Base-by-base conservation (phyloP, 768 basidiomycete genomes). In the Kwoniella pini region DNA sequence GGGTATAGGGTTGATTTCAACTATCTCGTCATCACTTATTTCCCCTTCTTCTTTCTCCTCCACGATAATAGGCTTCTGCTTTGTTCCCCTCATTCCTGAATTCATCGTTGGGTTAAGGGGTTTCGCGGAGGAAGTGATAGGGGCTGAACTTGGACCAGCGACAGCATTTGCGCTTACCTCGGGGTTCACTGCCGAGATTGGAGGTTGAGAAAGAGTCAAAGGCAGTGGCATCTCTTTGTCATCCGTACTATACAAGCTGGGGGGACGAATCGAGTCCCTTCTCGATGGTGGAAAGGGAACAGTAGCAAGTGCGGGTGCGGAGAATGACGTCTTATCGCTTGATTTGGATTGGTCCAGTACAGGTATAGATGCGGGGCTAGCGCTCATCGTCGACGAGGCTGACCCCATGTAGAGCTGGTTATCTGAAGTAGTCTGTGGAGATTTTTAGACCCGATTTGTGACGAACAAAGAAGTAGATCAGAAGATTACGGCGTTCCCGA, bases 21-120 rank as follows among this genome's bases (percentile, higher is more conserved):
- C 28, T 27, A 39, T 39, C 39, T 42, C 40, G 3, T 63, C 65
- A 11, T 68, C 66, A 50, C 69, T 68, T 17, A 74, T 74, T 56
- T 71, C 72, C 12, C 72, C 70, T 62, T 74, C 72, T 55, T 74
- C 72, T 59, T 65, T 71, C 26, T 69, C 65, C 19, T 49, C 58
- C 1, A 46, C 19, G 5, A 50, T 11, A 13, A 50, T 50, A 15
- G 48, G 48, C 12, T 50, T 58, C 28, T 17, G 28, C 61, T 26
- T 51, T 36, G 24, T 55, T 12, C 42, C 28, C 33, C 33, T 36
- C 33, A 36, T 36, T 38, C n/a, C n/a, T n/a, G n/a, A n/a, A n/a
- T 17, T 27, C 21, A 21, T 19, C 12, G 26, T 19, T 0, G 57
- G 42, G 44, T 45, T 55, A 2, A 5, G 2, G 11, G 38, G 15